Percentiles rank a stretch among this genome's conserved stretches.
Conservation (phyloP, 2,329 filamentous ascomycete genomes). For the Pseudocercospora macadamiae region DNA sequence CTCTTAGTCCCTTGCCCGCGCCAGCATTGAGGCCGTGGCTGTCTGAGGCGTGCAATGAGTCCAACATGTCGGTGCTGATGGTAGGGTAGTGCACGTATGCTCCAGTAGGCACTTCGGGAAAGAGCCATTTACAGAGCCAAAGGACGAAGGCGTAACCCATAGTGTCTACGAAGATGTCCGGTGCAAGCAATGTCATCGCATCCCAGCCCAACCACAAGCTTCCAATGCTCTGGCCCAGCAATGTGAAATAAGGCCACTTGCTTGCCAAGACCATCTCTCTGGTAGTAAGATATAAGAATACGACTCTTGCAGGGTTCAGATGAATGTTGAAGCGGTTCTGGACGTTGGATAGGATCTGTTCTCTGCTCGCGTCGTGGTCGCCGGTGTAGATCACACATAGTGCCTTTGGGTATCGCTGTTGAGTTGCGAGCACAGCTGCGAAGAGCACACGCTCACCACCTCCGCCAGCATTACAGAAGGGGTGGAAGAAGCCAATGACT, state of each 20-base stretch:
- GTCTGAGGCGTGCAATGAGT: constrained; percentile 55
- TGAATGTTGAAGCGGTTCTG: constrained; percentile 89
- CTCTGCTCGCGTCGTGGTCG: constrained; percentile 84
- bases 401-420: constrained; percentile 83
- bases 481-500: constrained; percentile 94
- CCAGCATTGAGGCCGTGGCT: constrained; percentile 79
- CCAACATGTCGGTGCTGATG: constrained; percentile 96
- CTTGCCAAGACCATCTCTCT: constrained; percentile 82
- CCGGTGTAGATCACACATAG: constrained; percentile 94
- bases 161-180: constrained; percentile 93
- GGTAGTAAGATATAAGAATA: constrained; percentile 88
- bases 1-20: constrained; percentile 71
- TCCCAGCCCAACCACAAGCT: constrained; percentile 88
- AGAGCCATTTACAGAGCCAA: constrained; percentile 79
- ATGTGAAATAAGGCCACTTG: constrained; percentile 89
- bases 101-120: constrained; percentile 77
- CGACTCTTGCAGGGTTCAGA: constrained; percentile 78
- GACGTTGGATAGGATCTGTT: constrained; percentile 65
- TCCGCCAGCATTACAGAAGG: constrained; percentile 96
- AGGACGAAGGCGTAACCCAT: constrained; percentile 97
- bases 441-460: constrained; percentile 95
- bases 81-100: constrained; percentile 98
- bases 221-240: constrained; percentile 90
- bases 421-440: constrained; percentile 90
- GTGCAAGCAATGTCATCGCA: constrained; percentile 86